Evolutionary conservation across 345 rosid genomes (phyloP), one percentile per base, ranked within the genome.

Genomic region (Salix dunnii): DNA sequence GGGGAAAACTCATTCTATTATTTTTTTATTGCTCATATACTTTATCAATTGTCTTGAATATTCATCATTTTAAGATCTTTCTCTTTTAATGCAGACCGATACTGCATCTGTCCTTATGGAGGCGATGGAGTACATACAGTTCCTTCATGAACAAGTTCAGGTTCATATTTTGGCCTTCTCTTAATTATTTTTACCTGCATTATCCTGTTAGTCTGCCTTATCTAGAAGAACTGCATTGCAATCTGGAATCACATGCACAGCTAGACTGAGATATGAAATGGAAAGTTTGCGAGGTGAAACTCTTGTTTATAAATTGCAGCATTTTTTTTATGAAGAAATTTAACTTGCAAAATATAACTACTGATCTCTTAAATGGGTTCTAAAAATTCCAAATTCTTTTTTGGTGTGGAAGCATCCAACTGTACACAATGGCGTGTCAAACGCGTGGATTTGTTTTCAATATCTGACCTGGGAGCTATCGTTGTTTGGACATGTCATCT

Each of bases 131-230:
- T 96, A 96, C 89, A 96, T 96, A 62, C 89, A 75, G 77, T 96
- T 96, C 85, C 96, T 93, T 70, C 99, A 96, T 3, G 98, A 96
- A 71, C 99, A 96, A 92, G 96, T 96, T 62, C 90, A 93, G 97
- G 99, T 96, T 70, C 42, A 90, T 55, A 60, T 48, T 27, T 73
- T 46, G 91, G 64, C 64, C 61, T 27, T 74, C 79, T 77, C 79
- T 82, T 64, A 5, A 51, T 33, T 74, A 9, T 70, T 68, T 25
- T 66, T 4, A 11, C 6, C 53, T 38, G 16, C 16, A 20, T 71
- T 62, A 63, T 31, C 33, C 27, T 3, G 40, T 3, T n/a, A 48
- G n/a, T 76, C 68, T 30, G 38, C 60, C 31, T 48, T 20, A 76
- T 79, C 62, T n/a, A 4, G 27, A n/a, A n/a, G 13, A 21, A 55